A percentile compares a stretch with the other conserved stretches of the same genome.
Conservation (phyloP, 2,329 filamentous ascomycete genomes). For the Diaporthe humulicola region DNA sequence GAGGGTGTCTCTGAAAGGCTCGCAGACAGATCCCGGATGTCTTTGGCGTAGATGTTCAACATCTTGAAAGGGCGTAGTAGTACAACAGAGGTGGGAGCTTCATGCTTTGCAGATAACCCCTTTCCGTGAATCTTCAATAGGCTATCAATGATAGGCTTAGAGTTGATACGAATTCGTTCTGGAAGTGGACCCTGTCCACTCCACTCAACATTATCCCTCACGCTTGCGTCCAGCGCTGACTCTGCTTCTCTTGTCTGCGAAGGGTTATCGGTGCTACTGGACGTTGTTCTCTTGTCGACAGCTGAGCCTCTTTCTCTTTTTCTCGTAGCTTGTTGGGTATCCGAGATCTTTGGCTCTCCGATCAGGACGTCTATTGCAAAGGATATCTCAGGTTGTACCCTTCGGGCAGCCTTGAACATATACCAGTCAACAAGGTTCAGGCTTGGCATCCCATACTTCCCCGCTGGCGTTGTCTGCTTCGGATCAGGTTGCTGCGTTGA, state of each 20-base stretch:
- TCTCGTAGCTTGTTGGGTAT: no score
- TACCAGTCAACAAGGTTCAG: no score
- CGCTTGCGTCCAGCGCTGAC: neutral
- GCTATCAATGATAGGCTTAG: constrained; percentile 6
- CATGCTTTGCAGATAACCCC: neutral
- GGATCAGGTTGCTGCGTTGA: no score
- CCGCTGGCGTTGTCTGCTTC: neutral
- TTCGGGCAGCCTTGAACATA: no score
- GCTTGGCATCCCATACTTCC: no score
- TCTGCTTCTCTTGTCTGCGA: no score
- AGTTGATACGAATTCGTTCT: constrained; percentile 41
- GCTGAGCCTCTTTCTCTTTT: neutral
- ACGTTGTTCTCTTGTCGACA: neutral
- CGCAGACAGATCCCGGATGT: neutral
- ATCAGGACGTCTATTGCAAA: constrained; percentile 3
- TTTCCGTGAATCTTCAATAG: constrained; percentile 11
- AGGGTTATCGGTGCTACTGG: no score
- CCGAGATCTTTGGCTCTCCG: neutral
- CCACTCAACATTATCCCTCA: neutral
- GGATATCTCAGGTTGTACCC: no score
- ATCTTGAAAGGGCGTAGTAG: constrained; percentile 4
- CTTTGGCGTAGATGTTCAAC: neutral
- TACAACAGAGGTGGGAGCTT: neutral
- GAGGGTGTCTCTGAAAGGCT: neutral
- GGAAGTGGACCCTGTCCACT: constrained; percentile 1